Base-by-base conservation (phyloP, 2,329 filamentous ascomycete species). In the Fusarium oxysporum region DNA sequence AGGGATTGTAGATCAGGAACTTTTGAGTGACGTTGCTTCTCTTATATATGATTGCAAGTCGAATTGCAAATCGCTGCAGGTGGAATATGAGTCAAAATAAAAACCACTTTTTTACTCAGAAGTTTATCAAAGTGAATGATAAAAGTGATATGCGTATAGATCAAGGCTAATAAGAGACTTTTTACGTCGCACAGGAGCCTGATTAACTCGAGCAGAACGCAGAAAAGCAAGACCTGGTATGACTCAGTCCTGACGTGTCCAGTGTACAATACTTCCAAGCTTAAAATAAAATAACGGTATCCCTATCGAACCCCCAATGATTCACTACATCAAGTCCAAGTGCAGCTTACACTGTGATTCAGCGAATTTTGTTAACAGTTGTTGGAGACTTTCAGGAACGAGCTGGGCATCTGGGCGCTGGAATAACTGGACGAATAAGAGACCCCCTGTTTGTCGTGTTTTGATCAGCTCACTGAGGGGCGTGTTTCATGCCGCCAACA, bases 371-470 rank as follows among this genome's bases (percentile, higher is more conserved):
- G 9, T 28, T 17, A 16, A n/a, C 23, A n/a, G 50, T 21, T 37
- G 23, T 25, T 54, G 6, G 6, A 38, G 33, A 38, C 50, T 54
- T 53, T 53, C 48, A 71, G 62, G 51, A 63, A 67, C 57, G 17
- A 44, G 28, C 58, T 53, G 38, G 19, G 48, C 57, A 25, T 25
- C 62, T 56, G 38, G 19, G 48, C 43, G 28, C 51, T 30, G n/a
- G 33, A 40, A 35, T 28, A 21, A 48, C 44, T 73, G 72, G 43
- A 53, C 75, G 68, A 77, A 77, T 74, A 35, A 33, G 44, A 57
- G 43, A 40, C 45, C 33, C 55, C 44, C 38, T n/a, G 71, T 76
- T 74, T 77, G 75, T 74, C 71, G 68, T 71, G 60, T 44, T 50
- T 63, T 62, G 54, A 61, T 67, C 62, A 50, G 59, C 59, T 59